Evolutionary conservation across 768 basidiomycete species (phyloP).

Genomic region (Phaeotremella skinneri): DNA sequence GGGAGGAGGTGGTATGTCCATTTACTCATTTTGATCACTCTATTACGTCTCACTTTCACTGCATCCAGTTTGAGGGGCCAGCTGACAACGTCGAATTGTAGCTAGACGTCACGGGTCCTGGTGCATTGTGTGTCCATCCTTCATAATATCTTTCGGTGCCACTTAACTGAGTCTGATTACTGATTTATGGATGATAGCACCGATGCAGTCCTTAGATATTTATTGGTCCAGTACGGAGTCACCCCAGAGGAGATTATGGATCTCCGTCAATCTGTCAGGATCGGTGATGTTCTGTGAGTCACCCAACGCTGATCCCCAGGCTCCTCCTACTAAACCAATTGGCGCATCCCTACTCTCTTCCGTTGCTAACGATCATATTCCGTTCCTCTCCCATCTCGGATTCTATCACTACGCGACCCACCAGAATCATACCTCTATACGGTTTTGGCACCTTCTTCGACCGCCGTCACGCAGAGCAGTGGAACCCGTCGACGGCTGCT

Average conservation of each 20-base stretch:
- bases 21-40: not conserved
- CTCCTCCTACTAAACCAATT: too few species aligned
- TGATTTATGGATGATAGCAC: conserved; percentile 4
- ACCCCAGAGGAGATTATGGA: conserved; percentile 5
- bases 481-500: conserved; percentile 6
- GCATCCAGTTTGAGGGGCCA: too few species aligned
- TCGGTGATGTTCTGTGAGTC: conserved; percentile 19
- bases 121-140: conserved; percentile 12
- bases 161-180: too few species aligned
- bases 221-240: conserved; percentile 19
- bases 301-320: not conserved
- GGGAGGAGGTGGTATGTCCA: conserved; percentile 8
- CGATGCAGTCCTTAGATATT: conserved; percentile 21
- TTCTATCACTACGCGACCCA: too few species aligned
- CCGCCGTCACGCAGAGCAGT: conserved; percentile 6
- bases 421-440: conserved; percentile 12
- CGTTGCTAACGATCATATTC: too few species aligned
- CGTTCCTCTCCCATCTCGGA: too few species aligned
- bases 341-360: too few species aligned
- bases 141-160: not conserved
- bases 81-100: too few species aligned
- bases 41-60: too few species aligned
- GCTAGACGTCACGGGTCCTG: conserved; percentile 25
- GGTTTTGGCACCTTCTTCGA: conserved; percentile 12
- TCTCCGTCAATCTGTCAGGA: conserved; percentile 1